phyloP scores from a whole-genome alignment of 208 protist species.

The Crithidia mellificae region DNA sequence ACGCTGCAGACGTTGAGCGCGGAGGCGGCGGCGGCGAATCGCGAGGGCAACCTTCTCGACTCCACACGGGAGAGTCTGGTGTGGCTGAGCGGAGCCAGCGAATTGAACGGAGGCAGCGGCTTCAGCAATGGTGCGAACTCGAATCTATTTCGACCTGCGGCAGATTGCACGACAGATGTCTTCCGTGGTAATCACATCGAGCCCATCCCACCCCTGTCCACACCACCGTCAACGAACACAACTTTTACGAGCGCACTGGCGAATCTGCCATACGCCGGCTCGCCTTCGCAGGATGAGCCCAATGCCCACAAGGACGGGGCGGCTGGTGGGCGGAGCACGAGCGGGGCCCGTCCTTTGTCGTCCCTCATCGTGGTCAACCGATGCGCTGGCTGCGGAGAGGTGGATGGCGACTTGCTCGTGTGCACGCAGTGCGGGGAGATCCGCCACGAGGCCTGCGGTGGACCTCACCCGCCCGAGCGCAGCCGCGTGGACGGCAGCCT shows the following conservation, averaged over 20 bases:
- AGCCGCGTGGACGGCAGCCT: constrained; percentile 7
- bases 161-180: too few species aligned
- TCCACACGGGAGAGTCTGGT: constrained; percentile 9
- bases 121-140: background rate
- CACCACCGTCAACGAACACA: too few species aligned
- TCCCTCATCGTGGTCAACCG: background rate
- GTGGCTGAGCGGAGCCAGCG: background rate
- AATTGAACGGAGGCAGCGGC: background rate
- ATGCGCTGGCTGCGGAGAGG: constrained; percentile 38
- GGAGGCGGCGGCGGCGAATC: background rate
- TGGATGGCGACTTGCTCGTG: constrained; percentile 56
- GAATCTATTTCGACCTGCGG: background rate
- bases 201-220: too few species aligned
- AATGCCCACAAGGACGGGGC: too few species aligned
- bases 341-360: background rate
- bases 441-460: constrained; percentile 78
- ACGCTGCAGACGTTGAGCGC: background rate
- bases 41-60: background rate
- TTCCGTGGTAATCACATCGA: too few species aligned
- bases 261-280: constrained; percentile 13
- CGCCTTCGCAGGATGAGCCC: background rate
- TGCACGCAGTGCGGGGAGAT: constrained; percentile 61
- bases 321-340: background rate
- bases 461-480: constrained; percentile 50
- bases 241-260: constrained; percentile 28